Evolutionary conservation across 2,329 filamentous ascomycete genomes (phyloP).

Genomic region (Zelopaecilomyces penicillatus): DNA sequence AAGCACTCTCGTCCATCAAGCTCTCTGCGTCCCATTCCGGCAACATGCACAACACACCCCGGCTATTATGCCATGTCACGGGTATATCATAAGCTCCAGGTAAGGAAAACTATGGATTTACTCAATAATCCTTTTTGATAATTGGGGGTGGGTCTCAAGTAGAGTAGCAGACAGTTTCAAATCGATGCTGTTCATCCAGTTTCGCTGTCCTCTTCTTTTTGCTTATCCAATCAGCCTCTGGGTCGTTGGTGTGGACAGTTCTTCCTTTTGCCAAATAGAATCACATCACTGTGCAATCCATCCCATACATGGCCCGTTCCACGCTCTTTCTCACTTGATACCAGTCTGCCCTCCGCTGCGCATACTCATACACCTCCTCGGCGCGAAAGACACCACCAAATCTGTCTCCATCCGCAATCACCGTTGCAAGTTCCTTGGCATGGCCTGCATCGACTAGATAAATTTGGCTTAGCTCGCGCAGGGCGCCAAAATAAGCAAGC

Average conservation of each 20-base stretch:
- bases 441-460: slow-evolving; percentile 80
- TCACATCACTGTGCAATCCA: slow-evolving; percentile 83
- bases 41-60: too few species aligned
- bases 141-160: too few species aligned
- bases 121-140: too few species aligned
- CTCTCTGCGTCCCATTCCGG: too few species aligned
- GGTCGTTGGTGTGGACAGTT: not conserved
- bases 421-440: slow-evolving; percentile 87
- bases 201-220: not conserved
- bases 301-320: slow-evolving; percentile 93
- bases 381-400: slow-evolving; percentile 90
- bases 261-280: not conserved
- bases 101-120: too few species aligned
- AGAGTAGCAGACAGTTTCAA: too few species aligned
- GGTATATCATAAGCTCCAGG: too few species aligned
- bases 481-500: slow-evolving; percentile 80
- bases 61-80: too few species aligned
- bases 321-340: slow-evolving; percentile 81
- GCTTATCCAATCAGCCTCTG: not conserved
- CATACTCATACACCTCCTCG: slow-evolving; percentile 97
- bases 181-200: too few species aligned
- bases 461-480: slow-evolving; percentile 89
- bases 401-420: slow-evolving; percentile 84
- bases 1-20: too few species aligned
- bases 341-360: slow-evolving; percentile 90